Percentiles rank a stretch among this genome's conserved stretches.
Evolutionary conservation across 1,139 yeast species (phyloP).

Genomic region (Suhomyces wounanorum): DNA sequence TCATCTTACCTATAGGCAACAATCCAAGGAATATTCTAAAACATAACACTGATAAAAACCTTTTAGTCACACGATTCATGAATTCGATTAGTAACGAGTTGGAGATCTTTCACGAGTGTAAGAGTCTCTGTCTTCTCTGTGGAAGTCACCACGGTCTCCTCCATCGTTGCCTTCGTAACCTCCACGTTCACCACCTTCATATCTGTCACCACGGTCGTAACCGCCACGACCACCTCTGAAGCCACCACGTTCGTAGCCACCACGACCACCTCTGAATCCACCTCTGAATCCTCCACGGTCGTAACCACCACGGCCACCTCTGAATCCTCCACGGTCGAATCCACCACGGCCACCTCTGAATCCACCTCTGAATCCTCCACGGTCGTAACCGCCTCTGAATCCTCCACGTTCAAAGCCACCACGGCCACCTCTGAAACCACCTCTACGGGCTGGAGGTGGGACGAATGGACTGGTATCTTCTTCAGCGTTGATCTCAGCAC

Average conservation of each 20-base stretch:
- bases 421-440: conserved; percentile 50
- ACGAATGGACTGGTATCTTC: conserved; percentile 81
- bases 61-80: conserved; percentile 4
- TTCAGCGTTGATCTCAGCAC: conserved; percentile 64
- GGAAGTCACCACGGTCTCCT: conserved; percentile 41
- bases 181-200: conserved; percentile 43
- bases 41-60: conserved; percentile 9
- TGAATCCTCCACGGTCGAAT: conserved; percentile 22
- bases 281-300: conserved; percentile 42
- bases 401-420: conserved; percentile 29
- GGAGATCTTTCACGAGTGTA: conserved; percentile 62
- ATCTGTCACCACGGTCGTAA: conserved; percentile 27
- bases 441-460: conserved; percentile 63
- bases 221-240: conserved; percentile 44
- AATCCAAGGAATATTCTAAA: conserved; percentile 13
- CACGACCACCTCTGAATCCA: conserved; percentile 35
- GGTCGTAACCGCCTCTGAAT: conserved; percentile 32
- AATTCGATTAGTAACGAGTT: conserved; percentile 45
- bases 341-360: conserved; percentile 36
- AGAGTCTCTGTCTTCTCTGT: conserved; percentile 43
- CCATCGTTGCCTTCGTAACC: conserved; percentile 24
- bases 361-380: conserved; percentile 43
- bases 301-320: conserved; percentile 20
- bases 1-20: conserved; percentile 11
- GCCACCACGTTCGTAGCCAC: conserved; percentile 25